Percentiles rank a stretch among this genome's conserved stretches.
Conservation (phyloP, 2,329 filamentous ascomycete species). For the Verticillium nonalfalfae region DNA sequence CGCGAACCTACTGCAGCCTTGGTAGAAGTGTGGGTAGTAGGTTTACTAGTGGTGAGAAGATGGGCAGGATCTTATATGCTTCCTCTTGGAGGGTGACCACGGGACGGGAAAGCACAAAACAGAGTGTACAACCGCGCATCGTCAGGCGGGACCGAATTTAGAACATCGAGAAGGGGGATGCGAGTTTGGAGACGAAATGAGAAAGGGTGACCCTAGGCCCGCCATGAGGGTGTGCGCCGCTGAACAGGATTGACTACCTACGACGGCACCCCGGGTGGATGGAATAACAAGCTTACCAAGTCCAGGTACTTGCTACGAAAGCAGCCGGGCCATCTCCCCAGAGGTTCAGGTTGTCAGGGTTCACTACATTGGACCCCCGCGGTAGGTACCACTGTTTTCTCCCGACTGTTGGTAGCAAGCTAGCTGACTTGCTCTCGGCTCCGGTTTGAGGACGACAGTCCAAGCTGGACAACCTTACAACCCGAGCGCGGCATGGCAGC, state of each 20-base stretch:
- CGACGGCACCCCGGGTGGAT: not conserved
- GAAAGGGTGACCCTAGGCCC: not conserved
- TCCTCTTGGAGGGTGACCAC: not conserved
- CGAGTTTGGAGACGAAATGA: not conserved
- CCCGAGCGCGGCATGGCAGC: not conserved
- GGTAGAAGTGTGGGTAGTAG: not conserved
- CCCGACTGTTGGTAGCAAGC: not conserved
- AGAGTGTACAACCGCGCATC: not conserved
- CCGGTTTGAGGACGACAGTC: not conserved
- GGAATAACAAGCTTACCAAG: not conserved
- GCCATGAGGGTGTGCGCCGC: constrained; percentile 1
- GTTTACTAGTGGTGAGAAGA: not conserved
- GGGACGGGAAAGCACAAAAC: not conserved
- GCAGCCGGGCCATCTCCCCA: not conserved
- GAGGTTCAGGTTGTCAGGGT: not conserved
- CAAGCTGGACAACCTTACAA: not conserved
- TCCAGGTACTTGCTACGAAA: not conserved
- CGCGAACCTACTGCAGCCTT: not conserved
- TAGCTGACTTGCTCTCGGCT: not conserved
- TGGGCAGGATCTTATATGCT: constrained; percentile 1
- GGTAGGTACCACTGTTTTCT: not conserved
- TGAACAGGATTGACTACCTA: not conserved
- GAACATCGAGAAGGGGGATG: not conserved
- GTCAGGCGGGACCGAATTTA: not conserved
- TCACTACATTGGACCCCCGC: not conserved